phyloP scores from a whole-genome alignment of 352 stramenopile genomes.

The Saprolegnia parasitica region DNA sequence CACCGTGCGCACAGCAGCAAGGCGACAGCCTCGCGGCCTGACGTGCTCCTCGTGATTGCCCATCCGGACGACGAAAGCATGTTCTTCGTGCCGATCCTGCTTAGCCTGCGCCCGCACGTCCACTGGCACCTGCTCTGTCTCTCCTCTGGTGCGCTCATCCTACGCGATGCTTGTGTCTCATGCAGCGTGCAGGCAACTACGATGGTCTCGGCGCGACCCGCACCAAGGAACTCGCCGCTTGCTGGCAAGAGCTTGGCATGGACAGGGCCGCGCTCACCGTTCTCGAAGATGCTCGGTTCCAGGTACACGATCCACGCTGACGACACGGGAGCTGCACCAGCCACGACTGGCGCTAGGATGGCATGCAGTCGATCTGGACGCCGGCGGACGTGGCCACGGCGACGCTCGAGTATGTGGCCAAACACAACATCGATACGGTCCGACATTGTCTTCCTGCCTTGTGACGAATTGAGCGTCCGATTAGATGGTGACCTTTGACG shows the following conservation, averaged over 20 bases:
- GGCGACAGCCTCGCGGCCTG: conserved; percentile 2
- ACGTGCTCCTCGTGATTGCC: conserved; percentile 85
- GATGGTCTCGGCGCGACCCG: conserved; percentile 84
- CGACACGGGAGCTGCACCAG: background rate
- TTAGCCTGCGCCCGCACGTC: conserved; percentile 37
- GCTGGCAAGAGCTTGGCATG: conserved; percentile 52
- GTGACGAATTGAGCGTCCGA: background rate
- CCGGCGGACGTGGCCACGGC: conserved; percentile 53
- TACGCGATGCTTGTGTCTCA: conserved; percentile 4
- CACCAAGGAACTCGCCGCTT: conserved; percentile 72
- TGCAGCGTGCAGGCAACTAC: conserved; percentile 63
- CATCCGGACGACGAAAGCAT: conserved; percentile 97
- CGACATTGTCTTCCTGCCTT: background rate
- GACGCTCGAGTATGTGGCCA: conserved; percentile 52
- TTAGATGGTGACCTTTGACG: conserved; percentile 94
- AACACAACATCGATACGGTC: conserved; percentile 53
- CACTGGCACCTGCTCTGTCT: conserved; percentile 85
- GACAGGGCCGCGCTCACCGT: conserved; percentile 47
- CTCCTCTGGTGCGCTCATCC: conserved; percentile 50
- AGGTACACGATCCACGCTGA: conserved; percentile 30
- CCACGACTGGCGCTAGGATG: conserved; percentile 78
- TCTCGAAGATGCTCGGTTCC: conserved; percentile 72
- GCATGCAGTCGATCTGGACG: conserved; percentile 74
- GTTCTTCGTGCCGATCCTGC: conserved; percentile 93
- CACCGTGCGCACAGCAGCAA: conserved; percentile 7